Percentiles rank a stretch among this genome's conserved stretches.
Evolutionary conservation across 441 rosid species (phyloP).

Genomic region (Adansonia rubrostipa): DNA sequence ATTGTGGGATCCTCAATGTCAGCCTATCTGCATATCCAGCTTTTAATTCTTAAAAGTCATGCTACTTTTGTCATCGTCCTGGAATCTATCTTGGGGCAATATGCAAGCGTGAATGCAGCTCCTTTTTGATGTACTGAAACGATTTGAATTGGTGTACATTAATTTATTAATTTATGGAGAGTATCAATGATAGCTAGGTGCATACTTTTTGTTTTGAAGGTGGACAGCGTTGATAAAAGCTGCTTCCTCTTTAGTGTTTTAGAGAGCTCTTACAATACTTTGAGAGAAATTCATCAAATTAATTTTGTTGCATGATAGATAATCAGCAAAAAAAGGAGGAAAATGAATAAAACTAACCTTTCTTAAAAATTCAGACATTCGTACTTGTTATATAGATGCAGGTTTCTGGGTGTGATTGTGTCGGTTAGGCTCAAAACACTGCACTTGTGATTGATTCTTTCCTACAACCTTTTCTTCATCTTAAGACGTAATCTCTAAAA

Average conservation of each 20-base stretch:
- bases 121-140: not conserved
- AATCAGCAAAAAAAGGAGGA: not conserved
- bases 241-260: slow-evolving; percentile 12
- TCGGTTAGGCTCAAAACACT: not conserved
- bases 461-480: not conserved
- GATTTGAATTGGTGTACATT: not conserved
- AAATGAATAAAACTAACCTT: not conserved
- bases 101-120: not conserved
- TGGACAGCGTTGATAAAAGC: not conserved
- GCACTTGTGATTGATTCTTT: not conserved
- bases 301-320: not conserved
- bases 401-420: not conserved
- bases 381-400: not conserved
- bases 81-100: not conserved
- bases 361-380: not conserved
- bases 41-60: slow-evolving; percentile 2
- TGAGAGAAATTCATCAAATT: not conserved
- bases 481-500: not conserved
- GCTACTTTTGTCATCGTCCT: not conserved
- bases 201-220: not conserved
- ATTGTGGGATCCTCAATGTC: slow-evolving; percentile 23
- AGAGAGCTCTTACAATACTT: not conserved
- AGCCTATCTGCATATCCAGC: slow-evolving; percentile 8
- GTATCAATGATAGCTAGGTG: not conserved
- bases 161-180: not conserved